Percentiles rank a stretch among this genome's conserved stretches.
phyloP scores from a whole-genome alignment of 257 asterid species.

The Solanum chilense region DNA sequence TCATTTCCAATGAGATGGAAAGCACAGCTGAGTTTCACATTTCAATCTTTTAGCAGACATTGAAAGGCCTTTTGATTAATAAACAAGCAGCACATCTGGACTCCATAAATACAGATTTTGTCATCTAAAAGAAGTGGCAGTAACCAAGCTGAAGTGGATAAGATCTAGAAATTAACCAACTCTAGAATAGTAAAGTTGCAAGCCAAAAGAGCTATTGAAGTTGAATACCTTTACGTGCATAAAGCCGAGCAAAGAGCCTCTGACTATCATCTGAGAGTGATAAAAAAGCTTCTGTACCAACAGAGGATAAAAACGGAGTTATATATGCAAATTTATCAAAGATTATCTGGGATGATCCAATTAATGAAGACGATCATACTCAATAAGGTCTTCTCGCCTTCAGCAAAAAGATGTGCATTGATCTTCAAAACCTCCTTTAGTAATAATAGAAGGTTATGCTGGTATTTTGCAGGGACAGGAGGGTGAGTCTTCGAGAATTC shows the following conservation, averaged over 20 bases:
- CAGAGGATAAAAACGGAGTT: not conserved
- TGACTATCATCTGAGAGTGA: slow-evolving; percentile 79
- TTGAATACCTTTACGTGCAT: slow-evolving; percentile 70
- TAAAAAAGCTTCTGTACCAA: slow-evolving; percentile 46
- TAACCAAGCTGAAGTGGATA: not conserved
- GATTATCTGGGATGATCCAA: not conserved
- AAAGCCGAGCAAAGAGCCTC: slow-evolving; percentile 76
- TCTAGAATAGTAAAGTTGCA: not conserved
- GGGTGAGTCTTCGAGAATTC: slow-evolving; percentile 41
- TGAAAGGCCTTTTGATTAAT: not conserved
- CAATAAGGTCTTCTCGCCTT: slow-evolving; percentile 60
- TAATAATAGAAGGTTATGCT: slow-evolving; percentile 54
- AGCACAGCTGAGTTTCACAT: not conserved
- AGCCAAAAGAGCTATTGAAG: not conserved
- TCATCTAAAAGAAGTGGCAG: not conserved
- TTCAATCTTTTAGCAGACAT: not conserved
- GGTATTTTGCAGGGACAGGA: slow-evolving; percentile 52
- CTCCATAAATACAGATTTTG: not conserved
- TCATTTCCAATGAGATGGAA: not conserved
- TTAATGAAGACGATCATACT: slow-evolving; percentile 23
- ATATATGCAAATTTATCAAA: not conserved
- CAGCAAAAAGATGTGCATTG: slow-evolving; percentile 49
- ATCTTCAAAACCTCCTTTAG: slow-evolving; percentile 63
- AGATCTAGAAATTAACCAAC: not conserved
- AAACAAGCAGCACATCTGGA: not conserved